phyloP scores from a whole-genome alignment of 2,329 filamentous ascomycete species.

The Eutypella sp. region DNA sequence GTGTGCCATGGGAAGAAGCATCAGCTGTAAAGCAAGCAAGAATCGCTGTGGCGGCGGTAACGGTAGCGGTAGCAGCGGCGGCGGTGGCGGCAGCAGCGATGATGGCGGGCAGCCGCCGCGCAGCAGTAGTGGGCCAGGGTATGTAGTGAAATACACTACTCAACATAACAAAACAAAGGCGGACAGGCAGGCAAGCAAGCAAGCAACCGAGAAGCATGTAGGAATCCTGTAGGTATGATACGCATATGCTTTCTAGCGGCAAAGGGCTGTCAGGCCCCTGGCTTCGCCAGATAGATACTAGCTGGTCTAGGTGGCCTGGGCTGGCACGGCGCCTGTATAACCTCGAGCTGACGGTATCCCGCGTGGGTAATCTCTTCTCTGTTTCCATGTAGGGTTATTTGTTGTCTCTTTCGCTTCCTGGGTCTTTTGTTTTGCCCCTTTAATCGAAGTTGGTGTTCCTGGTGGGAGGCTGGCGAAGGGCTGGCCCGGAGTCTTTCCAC shows the following conservation, averaged over 20 bases:
- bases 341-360: conserved; percentile 7
- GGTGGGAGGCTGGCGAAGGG: neutral
- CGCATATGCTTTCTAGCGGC: conserved; percentile 31
- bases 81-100: neutral
- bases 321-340: conserved; percentile 14
- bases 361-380: neutral
- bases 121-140: too few relatives aligned
- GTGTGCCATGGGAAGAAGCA: conserved; percentile 12
- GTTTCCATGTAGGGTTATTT: neutral
- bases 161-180: too few relatives aligned
- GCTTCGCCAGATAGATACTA: too few relatives aligned
- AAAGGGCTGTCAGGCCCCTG: conserved; percentile 19
- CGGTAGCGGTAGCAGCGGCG: neutral
- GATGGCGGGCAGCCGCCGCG: conserved; percentile 14
- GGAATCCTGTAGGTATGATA: conserved; percentile 35
- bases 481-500: too few relatives aligned
- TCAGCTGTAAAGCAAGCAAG: conserved; percentile 2
- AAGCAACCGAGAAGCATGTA: too few relatives aligned
- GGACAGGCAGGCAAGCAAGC: too few relatives aligned
- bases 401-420: neutral
- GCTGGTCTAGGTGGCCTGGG: conserved; percentile 20
- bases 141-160: too few relatives aligned
- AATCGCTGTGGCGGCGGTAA: neutral
- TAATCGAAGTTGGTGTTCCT: neutral
- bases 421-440: neutral